These are phyloP conservation scores for Artemisia annua DNA, from an alignment of 129 eudicot species.

Conservation along the genomic window DNA sequence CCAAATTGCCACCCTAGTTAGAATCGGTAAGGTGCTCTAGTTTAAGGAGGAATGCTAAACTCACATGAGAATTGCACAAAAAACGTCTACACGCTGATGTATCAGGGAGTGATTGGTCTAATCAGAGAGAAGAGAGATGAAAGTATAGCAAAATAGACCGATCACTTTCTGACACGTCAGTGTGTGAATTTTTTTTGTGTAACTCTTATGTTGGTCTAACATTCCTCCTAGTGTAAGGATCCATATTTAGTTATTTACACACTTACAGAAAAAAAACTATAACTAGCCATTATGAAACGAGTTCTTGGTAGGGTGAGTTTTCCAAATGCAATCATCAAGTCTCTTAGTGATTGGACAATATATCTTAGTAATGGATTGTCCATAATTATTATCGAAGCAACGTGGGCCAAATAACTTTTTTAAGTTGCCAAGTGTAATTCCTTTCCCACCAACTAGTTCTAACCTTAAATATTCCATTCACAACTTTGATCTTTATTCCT, in stretches of 20 bases:
- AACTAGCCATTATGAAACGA: neutral
- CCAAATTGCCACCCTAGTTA: too few species aligned
- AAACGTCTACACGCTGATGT: too few species aligned
- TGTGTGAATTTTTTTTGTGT: too few species aligned
- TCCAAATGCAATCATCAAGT: constrained; percentile 19
- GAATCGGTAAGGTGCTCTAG: too few species aligned
- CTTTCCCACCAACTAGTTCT: constrained; percentile 7
- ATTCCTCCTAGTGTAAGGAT: too few species aligned
- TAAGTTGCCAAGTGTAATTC: constrained; percentile 8
- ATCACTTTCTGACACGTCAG: too few species aligned
- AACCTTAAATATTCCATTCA: neutral
- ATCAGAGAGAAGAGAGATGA: too few species aligned
- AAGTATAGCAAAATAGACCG: too few species aligned
- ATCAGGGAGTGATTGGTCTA: too few species aligned
- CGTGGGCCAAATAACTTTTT: constrained; percentile 12
- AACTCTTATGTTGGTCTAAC: too few species aligned
- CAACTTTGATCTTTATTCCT: neutral
- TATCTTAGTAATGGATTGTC: constrained; percentile 7
- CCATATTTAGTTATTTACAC: neutral
- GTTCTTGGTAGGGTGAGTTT: constrained; percentile 14
- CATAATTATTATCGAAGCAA: constrained; percentile 6
- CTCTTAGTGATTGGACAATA: constrained; percentile 11
- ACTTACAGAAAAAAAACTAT: neutral
- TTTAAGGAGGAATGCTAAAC: too few species aligned
- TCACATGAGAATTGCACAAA: too few species aligned